Evolutionary conservation across 2,329 filamentous ascomycete genomes (phyloP).

Genomic region (Epichloe brachyelytri): DNA sequence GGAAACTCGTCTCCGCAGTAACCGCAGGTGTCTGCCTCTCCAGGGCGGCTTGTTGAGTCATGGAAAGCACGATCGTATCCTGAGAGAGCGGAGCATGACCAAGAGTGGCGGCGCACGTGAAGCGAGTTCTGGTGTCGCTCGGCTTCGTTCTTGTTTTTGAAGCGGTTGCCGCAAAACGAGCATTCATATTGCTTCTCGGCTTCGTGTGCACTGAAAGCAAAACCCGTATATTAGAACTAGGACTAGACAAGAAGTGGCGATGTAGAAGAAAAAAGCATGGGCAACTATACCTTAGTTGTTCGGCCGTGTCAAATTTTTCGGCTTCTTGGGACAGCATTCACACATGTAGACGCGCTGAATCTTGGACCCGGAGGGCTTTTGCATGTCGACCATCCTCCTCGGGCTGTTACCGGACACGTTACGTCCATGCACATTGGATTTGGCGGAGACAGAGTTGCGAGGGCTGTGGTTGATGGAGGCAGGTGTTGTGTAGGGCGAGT

Average conservation of each 20-base stretch:
- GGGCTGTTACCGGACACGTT: constrained; percentile 36
- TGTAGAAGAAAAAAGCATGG: neutral
- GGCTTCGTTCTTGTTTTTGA: constrained; percentile 98
- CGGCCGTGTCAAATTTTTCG: constrained; percentile 83
- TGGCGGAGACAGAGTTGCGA: constrained; percentile 28
- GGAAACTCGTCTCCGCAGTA: constrained; percentile 90
- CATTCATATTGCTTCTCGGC: constrained; percentile 96
- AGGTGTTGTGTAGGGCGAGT: constrained; percentile 36
- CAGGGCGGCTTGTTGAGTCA: constrained; percentile 54
- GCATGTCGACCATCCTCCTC: constrained; percentile 37
- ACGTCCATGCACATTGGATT: constrained; percentile 29
- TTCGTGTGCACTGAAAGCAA: constrained; percentile 57
- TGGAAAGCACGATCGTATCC: constrained; percentile 77
- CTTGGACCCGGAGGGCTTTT: constrained; percentile 33
- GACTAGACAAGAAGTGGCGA: neutral
- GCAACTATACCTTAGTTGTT: constrained; percentile 63
- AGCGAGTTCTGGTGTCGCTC: constrained; percentile 93
- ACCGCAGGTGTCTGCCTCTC: constrained; percentile 69
- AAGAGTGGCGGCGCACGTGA: constrained; percentile 83
- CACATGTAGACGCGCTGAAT: constrained; percentile 53
- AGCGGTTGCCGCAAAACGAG: constrained; percentile 82
- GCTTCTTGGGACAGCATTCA: constrained; percentile 94
- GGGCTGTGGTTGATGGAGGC: constrained; percentile 38
- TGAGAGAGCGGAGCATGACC: constrained; percentile 84
- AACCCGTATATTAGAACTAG: constrained; percentile 10